Base-by-base conservation (phyloP, 805 yeast genomes). In the Candida broadrunensis region DNA sequence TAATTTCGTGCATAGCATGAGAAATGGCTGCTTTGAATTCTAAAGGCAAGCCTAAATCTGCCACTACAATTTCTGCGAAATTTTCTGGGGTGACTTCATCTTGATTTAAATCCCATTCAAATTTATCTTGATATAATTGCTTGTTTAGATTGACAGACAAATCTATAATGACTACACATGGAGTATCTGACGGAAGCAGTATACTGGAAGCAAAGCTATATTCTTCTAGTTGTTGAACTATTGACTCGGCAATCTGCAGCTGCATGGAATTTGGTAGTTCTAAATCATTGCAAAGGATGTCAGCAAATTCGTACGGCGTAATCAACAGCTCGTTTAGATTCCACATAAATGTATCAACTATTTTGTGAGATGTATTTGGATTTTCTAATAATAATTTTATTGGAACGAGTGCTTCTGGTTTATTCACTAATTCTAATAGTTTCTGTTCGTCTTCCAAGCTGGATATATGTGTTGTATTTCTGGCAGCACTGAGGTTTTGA, bases 21-120 rank as follows among this genome's bases (percentile, higher is more conserved):
- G 97, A 80, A 41, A 93, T 87, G 0, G 97, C 95, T 0, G 95
- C 91, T 45, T 80, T 77, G 56, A 91, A 93, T 60, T 93, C 99
- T 35, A 88, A 75, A 1, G 83, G 69, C 24, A 93, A 65, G 0
- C 97, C 97, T 61, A 93, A 60, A 54, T 93, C 99, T 30, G 79
- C 73, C 3, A 88, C 97, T 2, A 91, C 88, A 6, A 77, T 75
- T 43, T 73, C 76, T 0, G 98, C 96, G 68, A 93, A 93, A 39
- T 66, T 66, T 58, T 89, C 96, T 0, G 99, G 97, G 1, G 88
- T 77, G 17, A 85, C 56, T 5, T 67, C 67, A 9, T 61, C 59
- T 44, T 68, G 72, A 25, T 55, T 27, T 56, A 93, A 69, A 55
- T 93, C 95, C 98, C 98, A 91, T 63, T 93, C 98, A 48, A 93